A percentile compares a stretch with the other conserved stretches of the same genome.
phyloP scores from a whole-genome alignment of 164 flowering plant genomes.

The Vitis cinerea region DNA sequence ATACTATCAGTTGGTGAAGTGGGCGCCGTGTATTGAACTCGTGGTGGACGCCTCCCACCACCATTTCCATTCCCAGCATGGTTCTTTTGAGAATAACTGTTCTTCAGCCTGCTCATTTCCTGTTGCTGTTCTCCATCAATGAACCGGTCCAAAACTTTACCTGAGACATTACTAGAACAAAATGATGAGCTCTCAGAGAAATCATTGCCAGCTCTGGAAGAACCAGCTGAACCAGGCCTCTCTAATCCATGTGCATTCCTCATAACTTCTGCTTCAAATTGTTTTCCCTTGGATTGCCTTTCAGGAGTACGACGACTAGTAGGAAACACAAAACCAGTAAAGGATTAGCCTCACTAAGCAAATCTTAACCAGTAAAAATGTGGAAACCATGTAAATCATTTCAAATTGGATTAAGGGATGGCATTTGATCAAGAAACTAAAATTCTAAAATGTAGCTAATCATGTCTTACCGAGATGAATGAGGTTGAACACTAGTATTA shows the following conservation, averaged over 20 bases:
- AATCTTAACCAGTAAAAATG: background rate
- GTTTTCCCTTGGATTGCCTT: constrained; percentile 33
- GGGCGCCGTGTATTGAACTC: constrained; percentile 52
- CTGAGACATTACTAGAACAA: constrained; percentile 57
- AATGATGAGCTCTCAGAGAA: constrained; percentile 53
- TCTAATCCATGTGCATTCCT: constrained; percentile 19
- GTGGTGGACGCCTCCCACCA: constrained; percentile 57
- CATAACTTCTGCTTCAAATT: constrained; percentile 18
- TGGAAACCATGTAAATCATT: background rate
- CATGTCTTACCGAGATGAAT: constrained; percentile 46
- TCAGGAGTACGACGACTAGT: constrained; percentile 52
- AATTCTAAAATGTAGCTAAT: background rate
- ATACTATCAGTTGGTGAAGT: constrained; percentile 45
- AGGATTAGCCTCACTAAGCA: constrained; percentile 9
- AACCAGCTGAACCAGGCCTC: constrained; percentile 37
- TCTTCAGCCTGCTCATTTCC: constrained; percentile 40
- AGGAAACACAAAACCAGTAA: constrained; percentile 12
- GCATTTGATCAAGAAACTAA: too few species aligned
- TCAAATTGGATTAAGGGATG: too few species aligned
- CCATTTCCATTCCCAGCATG: constrained; percentile 27
- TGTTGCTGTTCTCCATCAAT: constrained; percentile 88
- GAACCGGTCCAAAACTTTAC: constrained; percentile 72
- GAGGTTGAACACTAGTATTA: constrained; percentile 19
- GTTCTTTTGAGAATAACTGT: constrained; percentile 27
- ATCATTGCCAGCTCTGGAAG: constrained; percentile 33